phyloP scores from a whole-genome alignment of 2,329 filamentous ascomycete species.

The Trichoderma lentiforme region DNA sequence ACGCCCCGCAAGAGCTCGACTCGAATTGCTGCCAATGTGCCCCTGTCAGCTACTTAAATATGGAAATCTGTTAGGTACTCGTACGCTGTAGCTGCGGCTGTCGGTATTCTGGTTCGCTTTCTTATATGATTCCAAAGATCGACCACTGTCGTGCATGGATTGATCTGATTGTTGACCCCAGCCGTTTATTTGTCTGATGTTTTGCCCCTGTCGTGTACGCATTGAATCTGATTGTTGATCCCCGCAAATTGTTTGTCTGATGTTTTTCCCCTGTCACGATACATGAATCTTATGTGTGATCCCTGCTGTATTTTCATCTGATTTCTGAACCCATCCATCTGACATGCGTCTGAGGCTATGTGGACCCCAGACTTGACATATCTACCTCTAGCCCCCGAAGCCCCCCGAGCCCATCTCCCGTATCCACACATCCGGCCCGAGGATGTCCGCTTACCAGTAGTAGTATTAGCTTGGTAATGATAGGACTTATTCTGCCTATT shows the following conservation, averaged over 20 bases:
- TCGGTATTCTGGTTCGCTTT: no score
- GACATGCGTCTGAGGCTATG: background rate
- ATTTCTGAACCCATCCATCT: background rate
- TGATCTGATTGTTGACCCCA: background rate
- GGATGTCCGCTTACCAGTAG: background rate
- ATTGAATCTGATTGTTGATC: no score
- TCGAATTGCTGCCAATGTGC: background rate
- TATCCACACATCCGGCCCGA: background rate
- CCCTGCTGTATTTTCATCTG: background rate
- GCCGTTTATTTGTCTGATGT: background rate
- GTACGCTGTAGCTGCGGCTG: no score
- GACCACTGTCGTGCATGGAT: background rate
- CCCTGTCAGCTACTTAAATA: no score
- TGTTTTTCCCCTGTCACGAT: background rate
- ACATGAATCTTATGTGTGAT: background rate
- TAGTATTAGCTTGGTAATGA: no score
- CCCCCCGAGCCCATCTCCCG: background rate
- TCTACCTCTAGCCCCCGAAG: background rate
- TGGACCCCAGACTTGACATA: background rate
- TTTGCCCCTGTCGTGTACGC: background rate
- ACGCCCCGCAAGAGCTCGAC: background rate
- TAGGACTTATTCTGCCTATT: no score
- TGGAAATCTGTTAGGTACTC: no score
- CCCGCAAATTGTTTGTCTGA: no score
- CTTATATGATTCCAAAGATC: no score